A percentile compares a stretch with the other conserved stretches of the same genome.
phyloP scores from a whole-genome alignment of 805 yeast genomes.

The Starmerella bombicola region DNA sequence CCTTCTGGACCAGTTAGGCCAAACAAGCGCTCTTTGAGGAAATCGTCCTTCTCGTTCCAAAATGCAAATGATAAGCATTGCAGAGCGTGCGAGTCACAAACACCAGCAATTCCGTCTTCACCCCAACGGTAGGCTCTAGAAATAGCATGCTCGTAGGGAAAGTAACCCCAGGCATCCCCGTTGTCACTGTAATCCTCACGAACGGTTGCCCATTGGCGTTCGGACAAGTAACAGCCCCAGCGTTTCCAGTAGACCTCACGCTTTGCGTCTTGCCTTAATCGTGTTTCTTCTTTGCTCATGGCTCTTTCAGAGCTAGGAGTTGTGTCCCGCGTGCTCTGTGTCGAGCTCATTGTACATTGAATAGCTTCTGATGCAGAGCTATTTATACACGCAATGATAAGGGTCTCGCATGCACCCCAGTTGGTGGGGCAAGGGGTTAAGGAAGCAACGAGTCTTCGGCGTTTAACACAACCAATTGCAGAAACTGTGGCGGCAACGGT shows the following conservation, averaged over 20 bases:
- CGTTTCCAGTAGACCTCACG: conserved; percentile 53
- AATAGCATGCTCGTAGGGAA: conserved; percentile 73
- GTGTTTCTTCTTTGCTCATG: conserved; percentile 29
- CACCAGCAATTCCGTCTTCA: conserved; percentile 88
- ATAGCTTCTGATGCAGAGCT: no score
- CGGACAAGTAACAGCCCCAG: conserved; percentile 88
- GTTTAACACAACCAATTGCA: no score
- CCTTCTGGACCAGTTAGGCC: conserved; percentile 90
- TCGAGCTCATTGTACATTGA: neutral
- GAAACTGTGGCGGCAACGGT: no score
- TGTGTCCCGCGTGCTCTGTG: neutral
- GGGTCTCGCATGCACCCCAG: no score
- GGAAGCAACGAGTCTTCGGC: no score
- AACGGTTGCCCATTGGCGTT: conserved; percentile 62
- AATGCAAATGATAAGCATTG: conserved; percentile 69
- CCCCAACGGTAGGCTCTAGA: conserved; percentile 87
- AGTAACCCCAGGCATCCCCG: conserved; percentile 86
- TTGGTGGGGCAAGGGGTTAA: no score
- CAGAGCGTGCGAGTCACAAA: conserved; percentile 68
- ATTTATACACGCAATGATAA: neutral
- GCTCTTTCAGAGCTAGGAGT: conserved; percentile 6
- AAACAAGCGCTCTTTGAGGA: conserved; percentile 72
- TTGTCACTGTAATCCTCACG: conserved; percentile 75
- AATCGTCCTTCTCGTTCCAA: conserved; percentile 82
- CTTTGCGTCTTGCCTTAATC: conserved; percentile 34